phyloP scores from a whole-genome alignment of 2,329 filamentous ascomycete species.

The Apiospora hydei region DNA sequence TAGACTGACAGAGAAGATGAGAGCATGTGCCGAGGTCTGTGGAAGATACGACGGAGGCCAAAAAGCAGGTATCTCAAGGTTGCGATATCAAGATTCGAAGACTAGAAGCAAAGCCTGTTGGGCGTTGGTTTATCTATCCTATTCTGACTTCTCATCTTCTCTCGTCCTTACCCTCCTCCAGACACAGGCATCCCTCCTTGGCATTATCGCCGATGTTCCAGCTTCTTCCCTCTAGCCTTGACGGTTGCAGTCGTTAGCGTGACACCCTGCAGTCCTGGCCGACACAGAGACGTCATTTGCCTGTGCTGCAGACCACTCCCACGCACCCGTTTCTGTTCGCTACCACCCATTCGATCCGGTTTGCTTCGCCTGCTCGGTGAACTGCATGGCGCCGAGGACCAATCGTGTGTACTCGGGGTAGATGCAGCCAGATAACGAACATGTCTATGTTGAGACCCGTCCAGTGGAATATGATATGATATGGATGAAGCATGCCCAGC shows the following conservation, averaged over 20 bases:
- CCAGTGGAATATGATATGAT: background rate
- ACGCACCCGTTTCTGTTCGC: background rate
- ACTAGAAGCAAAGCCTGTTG: background rate
- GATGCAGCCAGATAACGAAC: background rate
- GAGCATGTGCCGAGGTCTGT: background rate
- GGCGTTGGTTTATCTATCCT: background rate
- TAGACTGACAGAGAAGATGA: background rate
- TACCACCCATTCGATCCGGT: background rate
- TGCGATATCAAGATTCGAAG: background rate
- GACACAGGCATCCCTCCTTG: background rate
- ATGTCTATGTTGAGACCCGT: background rate
- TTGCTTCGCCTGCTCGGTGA: background rate
- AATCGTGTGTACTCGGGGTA: background rate
- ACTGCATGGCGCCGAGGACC: background rate
- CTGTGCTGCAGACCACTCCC: background rate
- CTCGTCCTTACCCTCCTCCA: background rate
- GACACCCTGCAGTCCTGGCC: background rate
- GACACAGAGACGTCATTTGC: slow-evolving; percentile 10
- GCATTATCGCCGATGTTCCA: background rate
- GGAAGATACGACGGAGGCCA: background rate
- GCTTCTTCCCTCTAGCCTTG: background rate
- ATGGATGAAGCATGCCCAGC: background rate
- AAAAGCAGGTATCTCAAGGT: background rate
- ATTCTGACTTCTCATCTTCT: background rate
- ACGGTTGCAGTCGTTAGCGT: background rate